Conservation (phyloP, 2,329 filamentous ascomycete species). For the Drechmeria coniospora region DNA sequence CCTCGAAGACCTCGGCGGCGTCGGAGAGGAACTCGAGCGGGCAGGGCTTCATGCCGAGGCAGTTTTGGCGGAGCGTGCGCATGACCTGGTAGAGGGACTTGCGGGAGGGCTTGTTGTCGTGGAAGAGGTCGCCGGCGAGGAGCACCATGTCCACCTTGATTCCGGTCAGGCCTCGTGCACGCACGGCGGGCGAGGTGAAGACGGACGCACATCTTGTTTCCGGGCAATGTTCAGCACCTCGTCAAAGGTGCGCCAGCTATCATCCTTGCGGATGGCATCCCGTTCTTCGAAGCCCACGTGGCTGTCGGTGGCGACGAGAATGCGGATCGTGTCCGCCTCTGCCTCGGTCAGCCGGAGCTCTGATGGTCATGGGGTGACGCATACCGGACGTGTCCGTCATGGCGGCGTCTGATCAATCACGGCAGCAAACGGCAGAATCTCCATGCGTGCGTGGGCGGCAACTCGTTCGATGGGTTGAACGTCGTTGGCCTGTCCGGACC, state of each 20-base stretch:
- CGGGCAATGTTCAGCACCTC: conserved; percentile 85
- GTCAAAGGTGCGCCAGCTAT: conserved; percentile 93
- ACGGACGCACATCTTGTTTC: conserved; percentile 50
- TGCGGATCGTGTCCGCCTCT: conserved; percentile 75
- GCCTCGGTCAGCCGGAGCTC: conserved; percentile 5
- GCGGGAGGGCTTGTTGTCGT: conserved; percentile 92
- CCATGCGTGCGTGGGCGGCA: no score
- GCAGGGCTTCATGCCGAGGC: conserved; percentile 87
- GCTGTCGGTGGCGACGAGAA: conserved; percentile 88
- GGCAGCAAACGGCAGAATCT: no score
- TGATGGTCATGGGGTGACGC: no score
- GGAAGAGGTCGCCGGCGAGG: conserved; percentile 86
- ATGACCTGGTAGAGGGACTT: conserved; percentile 97
- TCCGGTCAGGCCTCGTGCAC: background rate
- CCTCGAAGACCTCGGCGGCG: conserved; percentile 77
- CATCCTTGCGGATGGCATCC: conserved; percentile 85
- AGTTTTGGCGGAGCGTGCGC: conserved; percentile 84
- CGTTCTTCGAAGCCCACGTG: conserved; percentile 96
- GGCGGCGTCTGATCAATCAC: background rate
- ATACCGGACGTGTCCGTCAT: no score
- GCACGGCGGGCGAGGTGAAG: background rate
- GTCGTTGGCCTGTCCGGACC: no score
- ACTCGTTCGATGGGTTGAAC: no score
- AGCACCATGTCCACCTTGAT: conserved; percentile 81
- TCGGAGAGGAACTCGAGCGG: conserved; percentile 91